phyloP scores from a whole-genome alignment of 116 monocot genomes.

The Trichopus zeylanicus region DNA sequence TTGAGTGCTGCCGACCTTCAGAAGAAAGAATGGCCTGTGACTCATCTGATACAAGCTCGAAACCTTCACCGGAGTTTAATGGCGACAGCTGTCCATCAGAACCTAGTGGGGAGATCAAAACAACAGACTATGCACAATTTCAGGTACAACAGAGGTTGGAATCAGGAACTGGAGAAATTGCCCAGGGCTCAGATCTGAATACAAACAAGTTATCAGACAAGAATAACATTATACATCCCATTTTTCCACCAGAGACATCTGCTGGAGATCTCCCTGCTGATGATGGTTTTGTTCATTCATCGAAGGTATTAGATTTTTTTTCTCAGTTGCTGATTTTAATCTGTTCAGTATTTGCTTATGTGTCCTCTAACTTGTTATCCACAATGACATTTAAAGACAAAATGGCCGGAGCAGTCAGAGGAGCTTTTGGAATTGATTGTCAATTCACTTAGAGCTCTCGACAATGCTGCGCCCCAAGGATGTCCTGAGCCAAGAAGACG shows the following conservation, averaged over 20 bases:
- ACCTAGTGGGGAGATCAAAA: constrained; percentile 18
- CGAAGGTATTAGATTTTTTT: constrained; percentile 39
- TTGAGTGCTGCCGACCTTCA: constrained; percentile 92
- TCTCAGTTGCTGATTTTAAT: neutral
- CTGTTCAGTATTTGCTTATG: neutral
- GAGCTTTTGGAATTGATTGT: constrained; percentile 87
- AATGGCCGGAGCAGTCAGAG: constrained; percentile 93
- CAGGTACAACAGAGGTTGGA: constrained; percentile 43
- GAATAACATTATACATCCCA: constrained; percentile 21
- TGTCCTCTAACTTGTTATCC: neutral
- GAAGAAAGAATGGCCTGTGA: constrained; percentile 37
- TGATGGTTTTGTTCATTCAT: constrained; percentile 38
- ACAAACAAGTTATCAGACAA: constrained; percentile 24
- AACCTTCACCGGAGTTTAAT: constrained; percentile 33
- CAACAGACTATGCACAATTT: constrained; percentile 25
- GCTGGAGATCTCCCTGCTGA: constrained; percentile 41
- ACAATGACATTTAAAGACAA: constrained; percentile 37
- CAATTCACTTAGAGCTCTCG: constrained; percentile 82
- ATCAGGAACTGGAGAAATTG: constrained; percentile 33
- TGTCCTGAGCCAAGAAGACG: constrained; percentile 66
- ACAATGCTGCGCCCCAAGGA: constrained; percentile 77
- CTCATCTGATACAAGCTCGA: constrained; percentile 36
- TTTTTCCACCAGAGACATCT: constrained; percentile 60
- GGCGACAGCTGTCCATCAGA: constrained; percentile 40
- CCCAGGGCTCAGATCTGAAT: constrained; percentile 37